Base-by-base conservation (phyloP, 768 basidiomycete species). In the Termitomyces sp. region DNA sequence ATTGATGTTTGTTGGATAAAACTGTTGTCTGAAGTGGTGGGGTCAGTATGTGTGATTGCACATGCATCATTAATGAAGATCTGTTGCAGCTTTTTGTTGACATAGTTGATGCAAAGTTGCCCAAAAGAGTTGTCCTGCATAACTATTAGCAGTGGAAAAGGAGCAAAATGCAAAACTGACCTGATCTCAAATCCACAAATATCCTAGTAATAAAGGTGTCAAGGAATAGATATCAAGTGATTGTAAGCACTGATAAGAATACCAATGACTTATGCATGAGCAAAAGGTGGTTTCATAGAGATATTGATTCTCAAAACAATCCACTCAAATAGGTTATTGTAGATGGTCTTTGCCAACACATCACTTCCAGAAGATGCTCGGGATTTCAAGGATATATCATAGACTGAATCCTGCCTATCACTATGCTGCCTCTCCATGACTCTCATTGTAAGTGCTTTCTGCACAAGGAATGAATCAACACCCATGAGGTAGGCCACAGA, bases 41-140 rank as follows among this genome's bases (percentile, higher is more conserved):
- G 95, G 71, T 99, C 97, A 47, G 97, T 97, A 69, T 98, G 97
- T 0, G 97, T 97, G 9, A 96, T 99, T 0, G 95, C 96, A 65
- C 94, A 96, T 20, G 97, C 97, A 67, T 99, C 97, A 70, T 99
- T 99, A 69, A 99, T 99, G 78, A 99, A 99, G 70, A 98, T 99
- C 72, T 96, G 96, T 69, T 99, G 96, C 31, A 99, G 83, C 76
- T 99, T 99, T 77, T 99, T 97, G 82, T 99, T 99, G 78, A 98
- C 97, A 69, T 99, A 99, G 80, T 99, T 99, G 83, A 99, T 99
- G 79, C 97, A 99, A 25, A 99, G 86, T 74, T 99, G 95, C 71
- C 95, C 94, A 70, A 96, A 95, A 4, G 93, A 94, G 74, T 96
- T 96, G 73, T 95, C 92, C 90, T 95, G 58, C 20, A 63, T 1